Evolutionary conservation across 2,329 filamentous ascomycete species (phyloP), one percentile per base, ranked within the genome.

Genomic region (Hypoxylon sp.): DNA sequence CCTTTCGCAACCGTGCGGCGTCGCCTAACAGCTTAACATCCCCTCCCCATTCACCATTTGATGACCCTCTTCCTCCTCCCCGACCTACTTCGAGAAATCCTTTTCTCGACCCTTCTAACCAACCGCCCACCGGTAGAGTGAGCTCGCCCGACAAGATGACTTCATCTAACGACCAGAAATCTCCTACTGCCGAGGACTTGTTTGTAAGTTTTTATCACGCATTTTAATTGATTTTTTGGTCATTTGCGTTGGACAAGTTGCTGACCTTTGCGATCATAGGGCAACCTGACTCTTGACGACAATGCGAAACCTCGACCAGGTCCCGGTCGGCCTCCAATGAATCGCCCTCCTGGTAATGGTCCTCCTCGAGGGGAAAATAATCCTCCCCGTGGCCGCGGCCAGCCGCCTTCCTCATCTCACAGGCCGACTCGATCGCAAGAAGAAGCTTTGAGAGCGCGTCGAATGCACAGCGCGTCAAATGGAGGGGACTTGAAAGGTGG

Each of bases 61-160:
- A 88, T 80, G 87, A 89, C 80, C 84, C 82, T 70, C 81, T 83
- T 73, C 81, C 83, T 74, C 86, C 83, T 73, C 81, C 83, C 74
- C 86, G 90, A 76, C 90, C 90, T 62, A 80, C 89, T 65, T 93
- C 91, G 74, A 88, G 88, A 79, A 94, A 94, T 74, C 92, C 92
- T 37, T 94, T 94, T 78, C 85, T 94, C 70, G 91, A 92, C 65
- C 82, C 83, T 70, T 71, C 73, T 63, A 77, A 70, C 71, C 79
- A 72, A 73, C 74, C 73, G 61, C 73, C 74, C 68, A 52, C 64
- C 17, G 71, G 65, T 73, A 73, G 70, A 65, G 66, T 82, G 52
- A 81, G 78, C 72, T 83, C 83, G 33, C 79, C 83, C 19, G 82
- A 84, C 67, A 82, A 80, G 66, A 87, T 88, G 86, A 80, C 86